phyloP scores from a whole-genome alignment of 305 asterid genomes.

The Fraxinus paxiana region DNA sequence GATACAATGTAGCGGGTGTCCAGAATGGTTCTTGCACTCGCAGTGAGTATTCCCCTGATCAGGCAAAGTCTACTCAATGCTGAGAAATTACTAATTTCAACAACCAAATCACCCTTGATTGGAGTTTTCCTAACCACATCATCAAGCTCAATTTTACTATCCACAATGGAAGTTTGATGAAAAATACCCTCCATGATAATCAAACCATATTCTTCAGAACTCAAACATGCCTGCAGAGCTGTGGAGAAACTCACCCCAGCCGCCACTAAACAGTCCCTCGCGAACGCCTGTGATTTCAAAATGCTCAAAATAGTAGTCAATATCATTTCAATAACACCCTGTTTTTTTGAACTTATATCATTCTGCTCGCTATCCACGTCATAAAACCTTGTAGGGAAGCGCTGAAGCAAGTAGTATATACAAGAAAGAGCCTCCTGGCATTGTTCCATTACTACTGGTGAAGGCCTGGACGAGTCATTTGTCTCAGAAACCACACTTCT shows the following conservation, averaged over 20 bases:
- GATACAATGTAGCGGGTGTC: constrained; percentile 39
- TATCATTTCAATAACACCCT: constrained; percentile 44
- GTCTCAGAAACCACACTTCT: constrained; percentile 52
- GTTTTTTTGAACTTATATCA: constrained; percentile 23
- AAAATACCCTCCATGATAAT: constrained; percentile 69
- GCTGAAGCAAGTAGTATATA: constrained; percentile 83
- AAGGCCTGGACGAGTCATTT: constrained; percentile 63
- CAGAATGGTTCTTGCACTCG: constrained; percentile 75
- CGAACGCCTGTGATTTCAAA: constrained; percentile 65
- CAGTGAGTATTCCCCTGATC: constrained; percentile 87
- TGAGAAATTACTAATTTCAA: constrained; percentile 51
- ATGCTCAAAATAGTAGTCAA: constrained; percentile 49
- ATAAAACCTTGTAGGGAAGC: constrained; percentile 60
- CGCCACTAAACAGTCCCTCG: constrained; percentile 92
- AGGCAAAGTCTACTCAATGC: constrained; percentile 76
- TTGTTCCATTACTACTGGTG: constrained; percentile 91
- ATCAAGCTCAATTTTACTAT: constrained; percentile 28
- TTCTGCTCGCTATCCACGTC: constrained; percentile 10
- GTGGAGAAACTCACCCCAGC: constrained; percentile 90
- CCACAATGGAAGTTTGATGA: constrained; percentile 39
- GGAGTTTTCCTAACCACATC: constrained; percentile 47
- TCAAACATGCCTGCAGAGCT: constrained; percentile 71
- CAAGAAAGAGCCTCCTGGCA: constrained; percentile 97
- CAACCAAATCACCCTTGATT: constrained; percentile 49
- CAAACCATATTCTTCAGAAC: constrained; percentile 60